Conservation (phyloP, 805 yeast species). For the Hanseniaspora meyeri region DNA sequence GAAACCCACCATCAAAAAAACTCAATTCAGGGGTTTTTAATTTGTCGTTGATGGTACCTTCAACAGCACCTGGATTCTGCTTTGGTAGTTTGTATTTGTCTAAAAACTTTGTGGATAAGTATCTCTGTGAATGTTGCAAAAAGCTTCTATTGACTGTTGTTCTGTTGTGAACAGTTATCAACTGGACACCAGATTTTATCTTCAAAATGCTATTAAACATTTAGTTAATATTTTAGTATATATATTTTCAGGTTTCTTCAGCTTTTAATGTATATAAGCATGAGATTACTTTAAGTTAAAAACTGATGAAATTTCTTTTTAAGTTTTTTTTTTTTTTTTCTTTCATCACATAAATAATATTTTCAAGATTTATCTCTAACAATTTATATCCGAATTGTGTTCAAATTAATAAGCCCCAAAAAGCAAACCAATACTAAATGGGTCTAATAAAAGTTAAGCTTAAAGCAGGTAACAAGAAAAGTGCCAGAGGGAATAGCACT, state of each 20-base stretch:
- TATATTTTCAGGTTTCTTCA: not conserved
- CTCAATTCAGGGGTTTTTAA: slow-evolving; percentile 47
- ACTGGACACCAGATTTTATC: not conserved
- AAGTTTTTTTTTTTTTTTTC: not conserved
- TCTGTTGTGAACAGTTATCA: slow-evolving; percentile 39
- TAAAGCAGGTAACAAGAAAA: not conserved
- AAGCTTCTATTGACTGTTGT: slow-evolving; percentile 51
- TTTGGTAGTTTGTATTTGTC: slow-evolving; percentile 36
- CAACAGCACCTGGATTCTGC: slow-evolving; percentile 64
- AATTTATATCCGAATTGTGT: not conserved
- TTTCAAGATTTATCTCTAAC: no score
- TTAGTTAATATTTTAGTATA: not conserved
- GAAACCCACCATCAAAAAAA: slow-evolving; percentile 53
- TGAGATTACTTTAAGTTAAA: no score
- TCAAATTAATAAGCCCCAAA: not conserved
- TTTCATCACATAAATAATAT: not conserved
- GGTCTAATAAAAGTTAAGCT: not conserved
- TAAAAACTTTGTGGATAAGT: slow-evolving; percentile 15
- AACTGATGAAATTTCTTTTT: not conserved
- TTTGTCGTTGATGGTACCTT: slow-evolving; percentile 64
- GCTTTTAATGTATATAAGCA: no score
- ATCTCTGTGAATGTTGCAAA: slow-evolving; percentile 27
- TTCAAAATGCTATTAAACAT: not conserved
- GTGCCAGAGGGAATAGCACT: not conserved
- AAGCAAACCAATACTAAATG: not conserved